Percentiles rank a stretch among this genome's conserved stretches.
Conservation (phyloP, 2,329 filamentous ascomycete genomes). For the Ilyonectria mors-panacis region DNA sequence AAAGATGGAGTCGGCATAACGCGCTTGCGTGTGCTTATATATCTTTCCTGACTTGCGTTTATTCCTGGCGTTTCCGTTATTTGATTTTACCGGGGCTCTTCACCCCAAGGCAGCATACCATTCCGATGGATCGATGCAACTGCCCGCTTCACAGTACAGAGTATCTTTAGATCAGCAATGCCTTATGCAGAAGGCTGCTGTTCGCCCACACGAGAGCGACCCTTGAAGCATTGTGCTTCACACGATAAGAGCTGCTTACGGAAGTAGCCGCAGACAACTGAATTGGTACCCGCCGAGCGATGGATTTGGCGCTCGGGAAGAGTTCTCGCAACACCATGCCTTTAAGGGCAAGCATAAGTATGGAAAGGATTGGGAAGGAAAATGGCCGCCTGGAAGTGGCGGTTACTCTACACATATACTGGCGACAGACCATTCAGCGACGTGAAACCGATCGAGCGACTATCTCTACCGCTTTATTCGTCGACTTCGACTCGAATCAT, state of each 20-base stretch:
- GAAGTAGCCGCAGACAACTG: not conserved
- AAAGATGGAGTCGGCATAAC: constrained; percentile 51
- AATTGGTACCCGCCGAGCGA: not conserved
- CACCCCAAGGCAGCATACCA: constrained; percentile 1
- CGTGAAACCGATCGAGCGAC: constrained; percentile 29
- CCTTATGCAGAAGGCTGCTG: constrained; percentile 8
- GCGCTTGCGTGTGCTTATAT: constrained; percentile 15
- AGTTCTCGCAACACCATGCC: constrained; percentile 8
- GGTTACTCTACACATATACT: constrained; percentile 43
- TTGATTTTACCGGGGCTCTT: constrained; percentile 26
- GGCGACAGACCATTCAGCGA: constrained; percentile 53
- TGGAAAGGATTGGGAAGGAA: constrained; percentile 16
- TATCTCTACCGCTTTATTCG: constrained; percentile 8
- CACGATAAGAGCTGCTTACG: constrained; percentile 11
- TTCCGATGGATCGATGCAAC: not conserved
- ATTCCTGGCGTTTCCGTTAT: constrained; percentile 34
- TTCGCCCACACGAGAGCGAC: constrained; percentile 9
- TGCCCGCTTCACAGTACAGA: not conserved
- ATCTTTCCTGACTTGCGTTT: constrained; percentile 28
- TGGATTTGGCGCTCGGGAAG: not conserved
- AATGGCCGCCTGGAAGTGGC: constrained; percentile 9
- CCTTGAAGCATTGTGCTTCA: constrained; percentile 10
- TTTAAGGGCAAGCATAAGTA: constrained; percentile 11
- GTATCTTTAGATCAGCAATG: constrained; percentile 5
- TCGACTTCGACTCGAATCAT: constrained; percentile 14